Base-by-base conservation (phyloP, 2,329 filamentous ascomycete genomes). In the Venturia aucupariae region DNA sequence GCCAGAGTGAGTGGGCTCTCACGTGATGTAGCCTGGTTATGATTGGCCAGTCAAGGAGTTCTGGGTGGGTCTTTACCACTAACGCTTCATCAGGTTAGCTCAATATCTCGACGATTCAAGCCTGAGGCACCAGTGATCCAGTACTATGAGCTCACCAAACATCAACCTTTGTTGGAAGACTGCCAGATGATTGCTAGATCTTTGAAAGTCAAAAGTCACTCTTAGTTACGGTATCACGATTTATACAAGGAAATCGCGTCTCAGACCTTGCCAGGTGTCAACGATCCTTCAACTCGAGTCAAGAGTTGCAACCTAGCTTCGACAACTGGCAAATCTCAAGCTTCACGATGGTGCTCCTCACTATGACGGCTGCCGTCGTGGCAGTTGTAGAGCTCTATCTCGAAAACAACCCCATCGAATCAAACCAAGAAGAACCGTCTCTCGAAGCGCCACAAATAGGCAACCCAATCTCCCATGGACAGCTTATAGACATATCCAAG, bases 301-400 rank as follows among this genome's bases (percentile, higher is more conserved):
- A 24, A 46, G 41, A 32, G 19, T 17, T 42, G 38, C n/a, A 19
- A 42, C 22, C 22, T 27, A 27, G 17, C 35, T n/a, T 61, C 59
- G 10, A 61, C n/a, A 42, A 42, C 13, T 19, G n/a, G 4, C 59
- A 22, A 17, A 7, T 24, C 57, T 41, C 19, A 24, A 42, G 4
- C 15, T 15, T 30, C 42, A 24, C 35, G 6, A 63, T 63, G 62
- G 62, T 63, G 38, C 80, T 89, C 54, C 84, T 94, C 51, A 90
- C 86, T n/a, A 88, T 91, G 80, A 92, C 89, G 4, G 74, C 83
- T 69, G 79, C 83, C 69, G 84, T 90, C 38, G 84, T 87, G 76
- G 84, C 85, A 73, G 87, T 82, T 0, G 71, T 92, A 13, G 70
- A 78, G 19, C 74, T 69, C 65, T 73, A 73, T 66, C 67, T 66